Evolutionary conservation across 1,139 yeast species (phyloP), one percentile per base, ranked within the genome.

Genomic region (Magnusiomyces fungicola): DNA sequence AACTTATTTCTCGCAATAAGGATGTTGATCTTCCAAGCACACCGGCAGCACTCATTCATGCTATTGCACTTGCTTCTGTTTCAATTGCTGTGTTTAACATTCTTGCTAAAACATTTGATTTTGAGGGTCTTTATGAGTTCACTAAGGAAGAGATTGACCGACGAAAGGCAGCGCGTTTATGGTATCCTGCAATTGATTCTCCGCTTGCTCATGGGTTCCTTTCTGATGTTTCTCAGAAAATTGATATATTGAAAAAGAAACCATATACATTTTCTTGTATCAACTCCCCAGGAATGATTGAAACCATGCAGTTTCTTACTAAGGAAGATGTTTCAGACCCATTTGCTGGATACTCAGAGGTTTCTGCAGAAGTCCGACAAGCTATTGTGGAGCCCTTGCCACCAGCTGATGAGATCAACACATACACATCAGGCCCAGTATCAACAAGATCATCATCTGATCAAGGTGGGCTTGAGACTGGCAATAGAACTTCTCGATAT

Each of bases 31-130:
- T 37, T 19, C 45, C 29, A 14, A 32, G 16, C 29, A 32, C 24
- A 23, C 30, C 42, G 27, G 21, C 24, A 9, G 23, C 51, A 43
- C 49, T 54, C 24, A 56, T 53, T 34, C 63, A 60, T 43, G 62
- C 60, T 0, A 49, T 55, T 9, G 58, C 56, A 4, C 46, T 59
- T 19, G 46, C 58, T 9, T 50, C 58, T 33, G 49, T 61, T 12
- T 46, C 58, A 6, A 53, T 58, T 7, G 59, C 61, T 3, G 43
- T 57, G 3, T 46, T 63, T 21, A 51, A 54, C 23, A 56, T 56
- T 2, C 50, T 61, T n/a, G 60, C 60, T 7, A 46, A 50, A 2
- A 48, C 48, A 7, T 33, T 56, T 2, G 50, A 52, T 9, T 51
- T 56, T n/a, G 50, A 48, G 9, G 51, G 48, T 18, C 51, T 61